Evolutionary conservation across 768 basidiomycete species (phyloP), one percentile per base, ranked within the genome.

Genomic region (Suillus clintonianus): DNA sequence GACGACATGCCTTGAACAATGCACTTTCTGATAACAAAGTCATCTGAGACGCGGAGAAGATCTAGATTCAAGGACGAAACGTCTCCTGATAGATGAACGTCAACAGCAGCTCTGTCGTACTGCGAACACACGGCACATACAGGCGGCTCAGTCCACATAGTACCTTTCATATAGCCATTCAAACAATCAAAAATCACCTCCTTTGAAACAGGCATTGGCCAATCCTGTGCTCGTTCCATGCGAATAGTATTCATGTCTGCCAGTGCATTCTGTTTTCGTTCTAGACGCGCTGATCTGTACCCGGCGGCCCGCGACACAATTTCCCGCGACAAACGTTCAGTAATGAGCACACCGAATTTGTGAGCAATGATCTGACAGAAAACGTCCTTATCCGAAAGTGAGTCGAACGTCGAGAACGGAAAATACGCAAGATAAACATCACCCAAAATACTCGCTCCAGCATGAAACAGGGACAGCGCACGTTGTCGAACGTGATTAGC

Each of bases 81-180:
- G 45, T 59, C 41, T 17, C n/a, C 41, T 24, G 34, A 13, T 30
- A 59, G 19, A 13, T 1, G 30, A 22, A 59, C 27, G 13, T n/a
- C 14, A 19, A 5, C 3, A n/a, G 19, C 42, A 19, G 30, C 58
- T 24, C 41, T 37, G 27, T 19, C 36, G 4, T 39, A 45, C 15
- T 41, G 37, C 5, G 58, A 59, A 19, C 58, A 59, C 11, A 59
- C 37, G 13, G 58, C 58, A 59, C 58, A 59, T 10, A 43, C 45
- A 47, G 45, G 11, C 1, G 45, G 45, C 45, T 47, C n/a, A 47
- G 45, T 11, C 45, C 45, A 47, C 45, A 47, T 47, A 1, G 22
- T 47, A 47, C 45, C 45, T 47, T 47, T 22, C 45, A 47, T 47
- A 47, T 47, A 47, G 45, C 45, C 45, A 47, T 22, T 47, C 45